Evolutionary conservation across 73 alveolate species (phyloP).

Genomic region (Vitrella brassicaformis): DNA sequence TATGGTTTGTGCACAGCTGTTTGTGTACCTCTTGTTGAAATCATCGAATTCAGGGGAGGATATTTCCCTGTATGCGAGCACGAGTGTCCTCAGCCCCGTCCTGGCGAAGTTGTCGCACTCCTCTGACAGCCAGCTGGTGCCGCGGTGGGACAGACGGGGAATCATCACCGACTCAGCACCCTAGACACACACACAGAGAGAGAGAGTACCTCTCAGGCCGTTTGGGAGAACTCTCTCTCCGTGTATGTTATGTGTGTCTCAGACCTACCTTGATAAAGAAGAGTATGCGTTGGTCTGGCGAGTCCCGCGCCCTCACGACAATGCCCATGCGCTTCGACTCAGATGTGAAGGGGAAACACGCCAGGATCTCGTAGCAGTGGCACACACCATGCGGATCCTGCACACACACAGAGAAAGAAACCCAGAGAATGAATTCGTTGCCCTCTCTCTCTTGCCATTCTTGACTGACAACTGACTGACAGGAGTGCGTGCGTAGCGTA

Average conservation of each 20-base stretch:
- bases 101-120: constrained; percentile 57
- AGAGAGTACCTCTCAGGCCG: too few species aligned
- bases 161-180: constrained; percentile 69
- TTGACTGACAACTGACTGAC: too few species aligned
- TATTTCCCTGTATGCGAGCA: constrained; percentile 49
- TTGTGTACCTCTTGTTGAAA: constrained; percentile 16
- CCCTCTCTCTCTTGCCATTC: too few species aligned
- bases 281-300: constrained; percentile 1
- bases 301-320: constrained; percentile 25
- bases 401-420: too few species aligned
- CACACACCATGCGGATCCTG: too few species aligned
- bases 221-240: too few species aligned
- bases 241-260: too few species aligned
- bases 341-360: constrained; percentile 74
- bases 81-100: constrained; percentile 70
- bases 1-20: background rate
- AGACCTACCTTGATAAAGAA: constrained; percentile 58
- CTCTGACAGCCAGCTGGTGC: constrained; percentile 46
- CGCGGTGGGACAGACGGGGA: constrained; percentile 46
- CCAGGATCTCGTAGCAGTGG: constrained; percentile 56
- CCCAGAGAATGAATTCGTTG: too few species aligned
- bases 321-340: constrained; percentile 91
- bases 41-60: constrained; percentile 43
- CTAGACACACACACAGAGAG: too few species aligned
- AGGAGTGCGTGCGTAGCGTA: too few species aligned